Evolutionary conservation across 768 basidiomycete genomes (phyloP).

Genomic region (Mrakia gelida): DNA sequence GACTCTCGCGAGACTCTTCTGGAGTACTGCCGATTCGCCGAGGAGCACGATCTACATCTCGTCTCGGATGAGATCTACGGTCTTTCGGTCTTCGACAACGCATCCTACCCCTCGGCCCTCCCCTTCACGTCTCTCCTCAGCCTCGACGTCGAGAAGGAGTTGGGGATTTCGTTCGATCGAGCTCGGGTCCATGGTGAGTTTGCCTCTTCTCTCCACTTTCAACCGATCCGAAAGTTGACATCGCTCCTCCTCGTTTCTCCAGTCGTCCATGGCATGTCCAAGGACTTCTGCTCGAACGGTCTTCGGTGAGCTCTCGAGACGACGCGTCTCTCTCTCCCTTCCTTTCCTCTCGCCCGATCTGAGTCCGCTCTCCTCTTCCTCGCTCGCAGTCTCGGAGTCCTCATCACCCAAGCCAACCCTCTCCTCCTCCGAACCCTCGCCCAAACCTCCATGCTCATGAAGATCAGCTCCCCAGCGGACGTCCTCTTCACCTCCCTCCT

Average conservation of each 20-base stretch:
- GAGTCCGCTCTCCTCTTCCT: not conserved
- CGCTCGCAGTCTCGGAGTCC: constrained; percentile 39
- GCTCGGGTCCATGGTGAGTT: constrained; percentile 39
- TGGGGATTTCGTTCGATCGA: constrained; percentile 38
- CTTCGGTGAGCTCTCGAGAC: not conserved
- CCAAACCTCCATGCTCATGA: constrained; percentile 43
- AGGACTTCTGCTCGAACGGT: constrained; percentile 37
- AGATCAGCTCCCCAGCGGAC: constrained; percentile 36
- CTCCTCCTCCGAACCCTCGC: constrained; percentile 41
- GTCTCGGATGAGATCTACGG: constrained; percentile 45
- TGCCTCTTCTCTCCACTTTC: not conserved
- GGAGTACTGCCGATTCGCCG: constrained; percentile 41
- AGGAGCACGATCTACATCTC: constrained; percentile 42
- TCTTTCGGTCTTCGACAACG: constrained; percentile 41
- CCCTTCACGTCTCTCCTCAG: constrained; percentile 42
- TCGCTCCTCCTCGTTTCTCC: not conserved
- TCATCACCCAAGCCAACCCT: constrained; percentile 42
- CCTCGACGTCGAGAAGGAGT: constrained; percentile 41
- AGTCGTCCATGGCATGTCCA: constrained; percentile 43
- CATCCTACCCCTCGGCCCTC: constrained; percentile 34
- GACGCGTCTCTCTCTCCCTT: not conserved
- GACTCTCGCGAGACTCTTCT: constrained; percentile 39
- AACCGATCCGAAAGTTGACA: not conserved
- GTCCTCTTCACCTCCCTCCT: constrained; percentile 31
- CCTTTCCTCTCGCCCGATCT: not conserved